Evolutionary conservation across 2,329 filamentous ascomycete genomes (phyloP).

Genomic region (Colletotrichum trifolii): DNA sequence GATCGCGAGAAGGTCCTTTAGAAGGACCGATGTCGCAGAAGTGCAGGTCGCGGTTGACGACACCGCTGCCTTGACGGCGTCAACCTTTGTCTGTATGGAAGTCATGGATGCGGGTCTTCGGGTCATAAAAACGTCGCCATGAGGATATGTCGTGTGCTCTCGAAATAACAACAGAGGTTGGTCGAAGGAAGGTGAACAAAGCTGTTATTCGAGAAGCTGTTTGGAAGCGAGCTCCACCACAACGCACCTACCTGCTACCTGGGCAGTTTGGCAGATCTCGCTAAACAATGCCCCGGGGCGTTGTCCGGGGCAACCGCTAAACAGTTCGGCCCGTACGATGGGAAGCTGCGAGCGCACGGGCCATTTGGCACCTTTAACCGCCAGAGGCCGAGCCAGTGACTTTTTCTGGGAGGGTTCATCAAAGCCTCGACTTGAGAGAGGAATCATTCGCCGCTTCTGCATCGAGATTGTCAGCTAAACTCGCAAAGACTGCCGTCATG

Average conservation of each 20-base stretch:
- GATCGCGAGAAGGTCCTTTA: constrained; percentile 58
- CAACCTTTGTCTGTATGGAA: constrained; percentile 55
- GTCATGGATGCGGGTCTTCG: constrained; percentile 49
- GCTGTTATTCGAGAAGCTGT: constrained; percentile 29
- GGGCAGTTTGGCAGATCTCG: constrained; percentile 37
- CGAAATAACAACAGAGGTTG: not conserved
- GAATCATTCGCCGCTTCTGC: no score
- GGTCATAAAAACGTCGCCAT: constrained; percentile 48
- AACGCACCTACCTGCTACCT: constrained; percentile 12
- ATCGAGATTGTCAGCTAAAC: not conserved
- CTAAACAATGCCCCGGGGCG: constrained; percentile 35
- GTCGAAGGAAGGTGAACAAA: constrained; percentile 13
- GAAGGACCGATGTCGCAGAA: constrained; percentile 56
- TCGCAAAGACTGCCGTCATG: constrained; percentile 8
- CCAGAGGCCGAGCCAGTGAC: not conserved
- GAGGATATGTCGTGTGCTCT: constrained; percentile 16
- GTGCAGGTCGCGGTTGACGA: constrained; percentile 66
- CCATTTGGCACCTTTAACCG: constrained; percentile 1
- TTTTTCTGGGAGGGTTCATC: constrained; percentile 6
- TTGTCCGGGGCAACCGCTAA: constrained; percentile 32
- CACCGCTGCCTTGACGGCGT: constrained; percentile 65
- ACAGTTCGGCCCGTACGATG: constrained; percentile 20
- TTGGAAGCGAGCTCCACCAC: constrained; percentile 29
- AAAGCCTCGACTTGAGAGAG: not conserved
- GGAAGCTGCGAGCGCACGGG: constrained; percentile 20